A percentile compares a stretch with the other conserved stretches of the same genome.
Conservation (phyloP, 306 rosid genomes). For the Begonia peltatifolia region DNA sequence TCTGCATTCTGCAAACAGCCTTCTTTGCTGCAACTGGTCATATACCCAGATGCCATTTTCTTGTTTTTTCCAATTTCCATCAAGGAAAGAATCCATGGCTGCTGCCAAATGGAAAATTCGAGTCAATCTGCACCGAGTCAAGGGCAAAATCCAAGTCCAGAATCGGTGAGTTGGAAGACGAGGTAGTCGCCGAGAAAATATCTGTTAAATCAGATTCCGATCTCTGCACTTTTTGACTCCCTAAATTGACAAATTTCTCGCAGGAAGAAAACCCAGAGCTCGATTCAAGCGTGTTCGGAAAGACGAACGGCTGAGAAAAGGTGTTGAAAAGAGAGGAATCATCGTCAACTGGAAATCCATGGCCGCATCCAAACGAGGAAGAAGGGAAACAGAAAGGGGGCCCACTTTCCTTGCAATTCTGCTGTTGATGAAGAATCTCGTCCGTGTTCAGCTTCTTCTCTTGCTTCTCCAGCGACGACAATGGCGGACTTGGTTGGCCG, state of each 20-base stretch:
- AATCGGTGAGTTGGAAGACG: slow-evolving; percentile 40
- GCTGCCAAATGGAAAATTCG: background rate
- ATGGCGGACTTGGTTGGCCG: slow-evolving; percentile 10
- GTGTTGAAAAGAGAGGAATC: slow-evolving; percentile 21
- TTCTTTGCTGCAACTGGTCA: too few species aligned
- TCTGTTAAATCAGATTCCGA: slow-evolving; percentile 44
- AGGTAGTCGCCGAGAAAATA: slow-evolving; percentile 41
- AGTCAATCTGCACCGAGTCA: slow-evolving; percentile 1
- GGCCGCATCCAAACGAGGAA: slow-evolving; percentile 13
- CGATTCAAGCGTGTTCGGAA: slow-evolving; percentile 36
- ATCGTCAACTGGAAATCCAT: slow-evolving; percentile 20
- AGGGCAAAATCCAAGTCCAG: slow-evolving; percentile 17
- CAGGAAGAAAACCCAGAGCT: slow-evolving; percentile 6
- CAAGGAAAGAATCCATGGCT: too few species aligned
- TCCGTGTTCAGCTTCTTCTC: slow-evolving; percentile 12
- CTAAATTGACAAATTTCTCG: too few species aligned
- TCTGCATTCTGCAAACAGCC: too few species aligned
- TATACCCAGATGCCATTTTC: too few species aligned
- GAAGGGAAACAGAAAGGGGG: slow-evolving; percentile 31
- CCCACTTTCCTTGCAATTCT: slow-evolving; percentile 15
- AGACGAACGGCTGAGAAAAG: slow-evolving; percentile 25
- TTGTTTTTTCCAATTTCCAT: too few species aligned
- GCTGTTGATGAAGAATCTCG: slow-evolving; percentile 18
- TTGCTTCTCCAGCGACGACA: slow-evolving; percentile 10
- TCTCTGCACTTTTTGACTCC: slow-evolving; percentile 12